Conservation (phyloP, 2,329 filamentous ascomycete genomes). For the Xylariaceae sp. region DNA sequence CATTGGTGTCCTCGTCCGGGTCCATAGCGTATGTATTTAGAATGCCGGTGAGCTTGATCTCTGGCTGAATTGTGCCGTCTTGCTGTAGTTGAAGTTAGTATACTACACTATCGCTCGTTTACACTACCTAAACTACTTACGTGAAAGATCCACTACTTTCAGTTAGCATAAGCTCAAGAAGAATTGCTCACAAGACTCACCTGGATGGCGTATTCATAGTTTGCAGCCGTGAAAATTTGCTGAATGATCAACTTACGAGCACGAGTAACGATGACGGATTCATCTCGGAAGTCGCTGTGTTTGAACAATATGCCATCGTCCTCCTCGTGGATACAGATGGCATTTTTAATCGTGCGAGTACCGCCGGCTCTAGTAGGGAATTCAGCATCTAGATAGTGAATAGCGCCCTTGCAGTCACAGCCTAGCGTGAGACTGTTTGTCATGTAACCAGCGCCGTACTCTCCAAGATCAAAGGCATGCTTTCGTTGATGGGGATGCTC, state of each 20-base stretch:
- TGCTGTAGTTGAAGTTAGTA: conserved; percentile 50
- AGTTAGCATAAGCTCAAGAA: conserved; percentile 45
- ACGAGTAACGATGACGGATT: conserved; percentile 82
- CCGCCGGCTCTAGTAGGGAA: conserved; percentile 79
- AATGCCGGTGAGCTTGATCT: conserved; percentile 90
- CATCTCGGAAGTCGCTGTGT: conserved; percentile 90
- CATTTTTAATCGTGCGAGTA: conserved; percentile 85
- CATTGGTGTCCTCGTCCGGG: conserved; percentile 76
- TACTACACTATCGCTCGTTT: not conserved
- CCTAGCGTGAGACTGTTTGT: conserved; percentile 76
- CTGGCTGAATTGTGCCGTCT: conserved; percentile 88
- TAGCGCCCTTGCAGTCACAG: conserved; percentile 86
- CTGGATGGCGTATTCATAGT: conserved; percentile 80
- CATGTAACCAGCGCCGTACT: conserved; percentile 84
- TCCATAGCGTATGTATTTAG: conserved; percentile 88
- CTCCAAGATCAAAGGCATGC: conserved; percentile 79
- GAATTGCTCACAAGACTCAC: conserved; percentile 20
- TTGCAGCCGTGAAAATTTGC: conserved; percentile 92
- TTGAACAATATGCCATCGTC: conserved; percentile 92
- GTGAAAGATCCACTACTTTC: conserved; percentile 81
- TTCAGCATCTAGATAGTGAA: conserved; percentile 87
- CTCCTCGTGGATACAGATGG: conserved; percentile 94
- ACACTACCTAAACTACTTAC: conserved; percentile 27
- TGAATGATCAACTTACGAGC: conserved; percentile 85
- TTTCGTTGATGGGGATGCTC: conserved; percentile 81